Percentiles rank a stretch among this genome's conserved stretches.
Evolutionary conservation across 73 alveolate species (phyloP).

Genomic region (Paramecium pentaurelia): DNA sequence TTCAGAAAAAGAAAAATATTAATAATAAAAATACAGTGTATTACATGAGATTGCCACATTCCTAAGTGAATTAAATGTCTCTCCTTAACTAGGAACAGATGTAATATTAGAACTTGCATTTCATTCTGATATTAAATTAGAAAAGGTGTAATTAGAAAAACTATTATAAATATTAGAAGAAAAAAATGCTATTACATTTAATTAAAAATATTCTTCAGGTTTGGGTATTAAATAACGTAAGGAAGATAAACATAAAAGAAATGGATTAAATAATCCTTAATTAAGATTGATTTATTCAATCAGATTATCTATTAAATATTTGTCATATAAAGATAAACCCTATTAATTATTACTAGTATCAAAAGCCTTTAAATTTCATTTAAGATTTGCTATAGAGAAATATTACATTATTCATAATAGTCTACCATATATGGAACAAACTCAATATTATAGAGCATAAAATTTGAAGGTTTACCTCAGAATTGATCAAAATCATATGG

Average conservation of each 20-base stretch:
- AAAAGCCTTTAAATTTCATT: neutral
- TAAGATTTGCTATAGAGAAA: neutral
- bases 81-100: conserved; percentile 34
- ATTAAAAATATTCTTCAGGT: neutral
- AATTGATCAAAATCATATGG: neutral
- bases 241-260: conserved; percentile 33
- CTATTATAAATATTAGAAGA: conserved; percentile 39
- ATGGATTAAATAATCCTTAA: neutral
- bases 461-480: neutral
- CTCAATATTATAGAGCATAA: neutral
- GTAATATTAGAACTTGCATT: conserved; percentile 38
- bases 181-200: conserved; percentile 23
- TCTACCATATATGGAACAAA: neutral
- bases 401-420: neutral
- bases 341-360: neutral
- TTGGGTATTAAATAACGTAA: neutral
- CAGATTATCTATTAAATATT: conserved; percentile 16
- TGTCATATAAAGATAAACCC: conserved; percentile 14
- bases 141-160: conserved; percentile 13
- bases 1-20: conserved; percentile 47
- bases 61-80: conserved; percentile 1
- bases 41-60: conserved; percentile 30
- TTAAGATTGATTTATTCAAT: neutral
- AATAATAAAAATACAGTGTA: conserved; percentile 2
- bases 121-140: neutral